Evolutionary conservation across 306 rosid species (phyloP), one percentile per base, ranked within the genome.

Genomic region (Parietaria judaica): DNA sequence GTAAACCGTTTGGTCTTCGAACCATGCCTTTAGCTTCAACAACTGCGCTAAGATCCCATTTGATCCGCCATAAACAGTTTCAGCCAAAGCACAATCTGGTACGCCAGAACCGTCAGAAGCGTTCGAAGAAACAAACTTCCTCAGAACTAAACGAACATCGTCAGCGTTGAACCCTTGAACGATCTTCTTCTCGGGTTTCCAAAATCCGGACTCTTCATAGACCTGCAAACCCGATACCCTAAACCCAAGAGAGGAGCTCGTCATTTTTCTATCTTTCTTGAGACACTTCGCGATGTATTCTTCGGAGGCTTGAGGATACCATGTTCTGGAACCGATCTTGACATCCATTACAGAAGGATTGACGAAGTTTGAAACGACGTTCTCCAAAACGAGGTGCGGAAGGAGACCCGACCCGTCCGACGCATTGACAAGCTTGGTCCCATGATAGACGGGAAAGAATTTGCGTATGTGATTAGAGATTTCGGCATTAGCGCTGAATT

Each of bases 301-400:
- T 44, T 81, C 83, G 37, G 89, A 58, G 37, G 85, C 87, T 53
- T 74, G 58, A 0, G 81, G 89, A 50, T 78, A 15, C 96, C 98
- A 88, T 38, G 98, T 91, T 31, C 98, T 78, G 17, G 89, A 70
- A 37, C 98, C 96, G 38, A 91, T 88, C 54, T 91, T 91, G 44
- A 83, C n/a, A 60, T 91, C 98, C 11, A 81, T 43, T 5, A 91
- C 36, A 8, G 84, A 71, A 6, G 95, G 95, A 43, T 75, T 73
- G 10, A 0, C 1, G 37, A 34, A 70, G 44, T 6, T 14, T 0
- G 66, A 62, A 55, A 68, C 53, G 44, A 87, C 16, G 56, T 91
- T 85, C 64, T 85, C 61, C 71, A 91, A 55, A 13, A 80, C 74
- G 54, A 91, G 82, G 71, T 87, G 96, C 7, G 78, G 87, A 37